Evolutionary conservation across 805 yeast genomes (phyloP).

Genomic region (Pichia insulana): DNA sequence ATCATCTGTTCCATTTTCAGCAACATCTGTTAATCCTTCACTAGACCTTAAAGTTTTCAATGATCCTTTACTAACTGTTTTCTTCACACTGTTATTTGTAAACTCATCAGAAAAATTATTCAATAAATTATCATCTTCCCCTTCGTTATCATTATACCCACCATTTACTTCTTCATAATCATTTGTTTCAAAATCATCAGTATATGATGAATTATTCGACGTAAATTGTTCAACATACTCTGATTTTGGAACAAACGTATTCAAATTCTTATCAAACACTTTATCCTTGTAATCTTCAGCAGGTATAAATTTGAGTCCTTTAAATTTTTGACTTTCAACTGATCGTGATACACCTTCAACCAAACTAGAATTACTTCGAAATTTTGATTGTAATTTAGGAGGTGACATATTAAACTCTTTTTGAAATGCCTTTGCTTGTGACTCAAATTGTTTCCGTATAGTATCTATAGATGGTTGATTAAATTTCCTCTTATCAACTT

Average conservation of each 20-base stretch:
- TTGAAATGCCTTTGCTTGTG: background rate
- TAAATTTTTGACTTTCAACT: background rate
- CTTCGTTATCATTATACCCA: conserved; percentile 1
- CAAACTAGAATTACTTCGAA: background rate
- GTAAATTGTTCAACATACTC: conserved; percentile 12
- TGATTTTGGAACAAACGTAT: conserved; percentile 18
- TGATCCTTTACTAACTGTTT: conserved; percentile 15
- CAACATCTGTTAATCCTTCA: background rate
- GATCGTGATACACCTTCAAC: background rate
- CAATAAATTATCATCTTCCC: conserved; percentile 13
- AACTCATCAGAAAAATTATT: conserved; percentile 15
- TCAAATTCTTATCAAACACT: conserved; percentile 21
- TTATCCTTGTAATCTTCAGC: conserved; percentile 26
- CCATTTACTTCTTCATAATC: background rate
- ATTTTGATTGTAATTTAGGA: conserved; percentile 4
- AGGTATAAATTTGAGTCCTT: conserved; percentile 24
- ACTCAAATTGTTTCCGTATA: conserved; percentile 2
- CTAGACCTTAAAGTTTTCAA: conserved; percentile 14
- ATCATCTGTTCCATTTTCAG: background rate
- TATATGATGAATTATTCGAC: conserved; percentile 3
- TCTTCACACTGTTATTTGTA: background rate
- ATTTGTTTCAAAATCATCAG: background rate
- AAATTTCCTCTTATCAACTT: too few relatives aligned
- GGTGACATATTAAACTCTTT: conserved; percentile 5
- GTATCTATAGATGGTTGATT: background rate